Evolutionary conservation across 1,284 basidiomycete genomes (phyloP).

Genomic region (Singerocomus rubriflavus): DNA sequence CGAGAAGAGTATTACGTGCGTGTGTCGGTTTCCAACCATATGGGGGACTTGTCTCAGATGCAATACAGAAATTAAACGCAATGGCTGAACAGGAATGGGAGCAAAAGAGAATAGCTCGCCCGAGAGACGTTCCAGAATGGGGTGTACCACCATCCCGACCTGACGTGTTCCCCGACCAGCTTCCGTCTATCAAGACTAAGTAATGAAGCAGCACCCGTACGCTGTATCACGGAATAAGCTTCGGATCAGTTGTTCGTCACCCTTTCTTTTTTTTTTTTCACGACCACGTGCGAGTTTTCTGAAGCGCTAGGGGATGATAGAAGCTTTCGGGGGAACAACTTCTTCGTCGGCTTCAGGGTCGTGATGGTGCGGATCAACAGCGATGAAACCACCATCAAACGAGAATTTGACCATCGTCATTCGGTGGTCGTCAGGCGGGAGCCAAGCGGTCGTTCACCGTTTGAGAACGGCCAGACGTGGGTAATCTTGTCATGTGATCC

Average conservation of each 20-base stretch:
- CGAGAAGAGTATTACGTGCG: slow-evolving; percentile 94
- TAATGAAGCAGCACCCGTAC: background rate
- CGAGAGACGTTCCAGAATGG: slow-evolving; percentile 85
- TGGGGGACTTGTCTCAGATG: slow-evolving; percentile 1
- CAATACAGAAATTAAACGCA: slow-evolving; percentile 60
- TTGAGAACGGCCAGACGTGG: too few species aligned
- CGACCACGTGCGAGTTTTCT: background rate
- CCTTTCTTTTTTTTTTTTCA: background rate
- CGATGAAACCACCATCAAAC: too few species aligned
- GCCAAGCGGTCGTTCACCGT: too few species aligned
- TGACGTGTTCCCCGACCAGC: slow-evolving; percentile 26
- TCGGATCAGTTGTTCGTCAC: background rate
- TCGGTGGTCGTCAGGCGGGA: too few species aligned
- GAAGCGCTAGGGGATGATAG: background rate
- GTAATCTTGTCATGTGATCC: too few species aligned
- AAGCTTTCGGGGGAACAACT: background rate
- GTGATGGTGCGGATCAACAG: too few species aligned
- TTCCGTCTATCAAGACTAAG: slow-evolving; percentile 9
- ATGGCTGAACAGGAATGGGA: slow-evolving; percentile 77
- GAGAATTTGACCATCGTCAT: too few species aligned
- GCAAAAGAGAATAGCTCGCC: slow-evolving; percentile 79
- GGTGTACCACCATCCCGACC: slow-evolving; percentile 64
- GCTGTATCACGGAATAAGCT: background rate
- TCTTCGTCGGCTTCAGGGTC: too few species aligned
- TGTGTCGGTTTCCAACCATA: slow-evolving; percentile 19